Conservation (phyloP, 2,329 filamentous ascomycete genomes). For the Talaromyces sp. region DNA sequence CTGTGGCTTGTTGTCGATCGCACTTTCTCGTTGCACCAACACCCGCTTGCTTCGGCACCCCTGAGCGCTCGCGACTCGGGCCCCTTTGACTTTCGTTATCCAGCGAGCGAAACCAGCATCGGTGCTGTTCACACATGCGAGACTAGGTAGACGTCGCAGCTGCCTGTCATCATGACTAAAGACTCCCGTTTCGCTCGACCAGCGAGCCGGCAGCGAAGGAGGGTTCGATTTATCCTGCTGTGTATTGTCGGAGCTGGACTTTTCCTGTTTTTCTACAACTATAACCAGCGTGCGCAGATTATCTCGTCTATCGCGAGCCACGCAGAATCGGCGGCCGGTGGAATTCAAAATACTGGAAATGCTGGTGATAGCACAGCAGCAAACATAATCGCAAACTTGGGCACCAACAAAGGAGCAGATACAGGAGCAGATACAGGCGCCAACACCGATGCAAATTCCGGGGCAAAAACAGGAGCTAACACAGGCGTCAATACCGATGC, state of each 20-base stretch:
- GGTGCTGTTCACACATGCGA: not conserved
- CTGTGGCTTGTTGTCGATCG: not conserved
- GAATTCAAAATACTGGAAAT: not conserved
- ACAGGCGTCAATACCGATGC: not conserved
- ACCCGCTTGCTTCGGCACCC: not conserved
- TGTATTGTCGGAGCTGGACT: constrained; percentile 3
- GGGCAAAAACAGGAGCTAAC: not conserved
- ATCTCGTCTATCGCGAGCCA: not conserved
- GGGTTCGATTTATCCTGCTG: constrained; percentile 3
- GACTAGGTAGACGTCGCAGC: not conserved
- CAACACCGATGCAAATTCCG: not conserved
- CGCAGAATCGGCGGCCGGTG: not conserved
- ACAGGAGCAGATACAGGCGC: not conserved
- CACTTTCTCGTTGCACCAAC: not conserved
- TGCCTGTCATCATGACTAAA: constrained; percentile 4
- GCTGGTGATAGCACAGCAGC: not conserved
- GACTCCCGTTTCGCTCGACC: constrained; percentile 6
- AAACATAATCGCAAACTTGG: not conserved
- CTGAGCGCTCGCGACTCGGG: not conserved
- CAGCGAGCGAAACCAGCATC: not conserved
- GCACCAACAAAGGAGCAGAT: not conserved
- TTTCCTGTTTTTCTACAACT: constrained; percentile 9
- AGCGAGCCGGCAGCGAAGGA: constrained; percentile 6
- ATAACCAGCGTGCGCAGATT: constrained; percentile 3
- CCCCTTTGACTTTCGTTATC: not conserved